phyloP scores from a whole-genome alignment of 495 filamentous ascomycete genomes.

The Podospora bellae-mahoneyi region DNA sequence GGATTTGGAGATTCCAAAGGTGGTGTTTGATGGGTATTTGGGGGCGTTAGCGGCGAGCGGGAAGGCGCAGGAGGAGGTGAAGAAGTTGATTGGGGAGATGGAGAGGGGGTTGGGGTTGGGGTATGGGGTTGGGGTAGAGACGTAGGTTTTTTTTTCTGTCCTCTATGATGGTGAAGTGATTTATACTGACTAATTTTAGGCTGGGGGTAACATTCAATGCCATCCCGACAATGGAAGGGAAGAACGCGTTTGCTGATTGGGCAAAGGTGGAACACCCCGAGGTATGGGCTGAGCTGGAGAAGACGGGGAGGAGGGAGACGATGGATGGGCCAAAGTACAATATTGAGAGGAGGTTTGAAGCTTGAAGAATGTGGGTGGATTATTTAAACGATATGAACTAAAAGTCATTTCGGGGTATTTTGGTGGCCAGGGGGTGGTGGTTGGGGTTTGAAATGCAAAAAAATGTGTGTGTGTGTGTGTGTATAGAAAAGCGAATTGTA shows the following conservation, averaged over 20 bases:
- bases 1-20: conserved; percentile 69
- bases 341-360: conserved; percentile 41
- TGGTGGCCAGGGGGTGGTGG: neutral
- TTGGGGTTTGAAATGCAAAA: neutral
- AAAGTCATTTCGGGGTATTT: neutral
- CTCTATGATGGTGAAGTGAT: neutral
- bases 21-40: conserved; percentile 70
- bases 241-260: conserved; percentile 71
- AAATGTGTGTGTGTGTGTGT: neutral
- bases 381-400: neutral
- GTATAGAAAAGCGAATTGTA: conserved; percentile 1
- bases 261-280: conserved; percentile 61
- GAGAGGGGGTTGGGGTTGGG: conserved; percentile 64
- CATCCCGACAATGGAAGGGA: conserved; percentile 54
- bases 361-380: conserved; percentile 26
- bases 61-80: conserved; percentile 58
- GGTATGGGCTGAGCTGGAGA: conserved; percentile 62
- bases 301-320: conserved; percentile 39
- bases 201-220: conserved; percentile 72
- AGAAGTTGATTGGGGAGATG: conserved; percentile 59
- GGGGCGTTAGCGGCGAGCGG: conserved; percentile 69
- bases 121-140: conserved; percentile 54
- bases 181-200: conserved; percentile 35
- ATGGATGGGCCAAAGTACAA: conserved; percentile 42
- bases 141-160: conserved; percentile 55